Conservation (phyloP, 176 grass and related monocot species). For the Elymus sibiricus region DNA sequence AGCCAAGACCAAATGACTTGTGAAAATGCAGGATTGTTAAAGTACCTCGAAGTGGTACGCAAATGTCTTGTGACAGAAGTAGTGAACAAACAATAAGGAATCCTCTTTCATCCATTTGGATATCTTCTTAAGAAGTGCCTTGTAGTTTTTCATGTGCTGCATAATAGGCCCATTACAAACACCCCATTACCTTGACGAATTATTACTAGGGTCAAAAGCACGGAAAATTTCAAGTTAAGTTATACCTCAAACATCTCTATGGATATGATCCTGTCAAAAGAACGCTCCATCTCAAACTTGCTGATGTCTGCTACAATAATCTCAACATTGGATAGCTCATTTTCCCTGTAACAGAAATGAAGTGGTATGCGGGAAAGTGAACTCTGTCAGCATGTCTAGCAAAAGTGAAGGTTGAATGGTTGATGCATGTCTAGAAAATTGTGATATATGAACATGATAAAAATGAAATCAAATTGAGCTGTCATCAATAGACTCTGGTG, state of each 20-base stretch:
- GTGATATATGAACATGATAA: background rate
- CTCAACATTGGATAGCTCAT: constrained; percentile 69
- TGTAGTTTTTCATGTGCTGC: constrained; percentile 99
- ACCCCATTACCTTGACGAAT: background rate
- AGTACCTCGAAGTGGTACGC: constrained; percentile 94
- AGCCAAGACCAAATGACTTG: background rate
- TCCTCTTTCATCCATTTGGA: constrained; percentile 90
- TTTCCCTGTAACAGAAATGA: constrained; percentile 50
- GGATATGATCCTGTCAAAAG: constrained; percentile 90
- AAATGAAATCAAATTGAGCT: background rate
- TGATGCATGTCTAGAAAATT: constrained; percentile 1
- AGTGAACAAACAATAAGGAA: constrained; percentile 78
- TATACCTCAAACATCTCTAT: constrained; percentile 97
- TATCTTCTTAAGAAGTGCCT: constrained; percentile 92
- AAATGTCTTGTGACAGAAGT: constrained; percentile 95
- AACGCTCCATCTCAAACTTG: constrained; percentile 89
- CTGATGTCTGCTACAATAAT: constrained; percentile 92
- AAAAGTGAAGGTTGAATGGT: background rate
- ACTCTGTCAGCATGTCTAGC: too few relatives aligned
- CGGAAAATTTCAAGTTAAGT: background rate
- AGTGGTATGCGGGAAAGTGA: too few relatives aligned
- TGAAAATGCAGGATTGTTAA: background rate
- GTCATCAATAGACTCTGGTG: background rate
- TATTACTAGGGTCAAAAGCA: background rate
- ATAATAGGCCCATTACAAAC: background rate